Base-by-base conservation (phyloP, 352 stramenopile species). In the Blastocystis sp. region DNA sequence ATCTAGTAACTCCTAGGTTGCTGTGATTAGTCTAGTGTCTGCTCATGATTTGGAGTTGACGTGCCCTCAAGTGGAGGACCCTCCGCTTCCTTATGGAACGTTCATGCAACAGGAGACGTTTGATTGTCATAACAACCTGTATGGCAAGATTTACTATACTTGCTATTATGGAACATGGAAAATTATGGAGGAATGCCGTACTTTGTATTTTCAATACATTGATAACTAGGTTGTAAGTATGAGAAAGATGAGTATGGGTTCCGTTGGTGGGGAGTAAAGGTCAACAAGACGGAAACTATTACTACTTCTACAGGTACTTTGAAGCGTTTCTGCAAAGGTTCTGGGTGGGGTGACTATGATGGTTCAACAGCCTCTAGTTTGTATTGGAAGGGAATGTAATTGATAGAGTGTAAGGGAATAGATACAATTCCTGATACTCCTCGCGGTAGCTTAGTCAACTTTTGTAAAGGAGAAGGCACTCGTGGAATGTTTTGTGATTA, bases 281-380 rank as follows among this genome's bases (percentile, higher is more conserved):
- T 80, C 7, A 59, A 80, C 46, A 80, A 59, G n/a, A 35, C 43
- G 0, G 69, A 80, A 21, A 32, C 46, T 5, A 63, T 80, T 12
- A 52, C 59, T n/a, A 80, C 69, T 12, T 21, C 69, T 12, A 37
- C 19, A 27, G 69, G 69, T 29, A 21, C 9, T 29, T 27, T 80
- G 69, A 80, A 80, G 51, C 69, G 69, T 80, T 80, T 80, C 51
- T 80, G 69, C 51, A 32, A 80, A 52, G 5, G 46, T 37, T 58
- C 35, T 21, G 69, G 69, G 16, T 80, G 69, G 69, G 69, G 69
- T n/a, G 42, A 59, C 27, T 80, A 80, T n/a, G 69, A 80, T 56
- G 69, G 69, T 63, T 80, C 69, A 7, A 2, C 7, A 21, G 69
- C 69, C 24, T 61, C 69, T 9, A 59, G 69, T 80, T 24, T 19